These are phyloP conservation scores for Fusarium sp. DNA, from an alignment of 2,329 filamentous ascomycete genomes.

Conservation along the genomic window DNA sequence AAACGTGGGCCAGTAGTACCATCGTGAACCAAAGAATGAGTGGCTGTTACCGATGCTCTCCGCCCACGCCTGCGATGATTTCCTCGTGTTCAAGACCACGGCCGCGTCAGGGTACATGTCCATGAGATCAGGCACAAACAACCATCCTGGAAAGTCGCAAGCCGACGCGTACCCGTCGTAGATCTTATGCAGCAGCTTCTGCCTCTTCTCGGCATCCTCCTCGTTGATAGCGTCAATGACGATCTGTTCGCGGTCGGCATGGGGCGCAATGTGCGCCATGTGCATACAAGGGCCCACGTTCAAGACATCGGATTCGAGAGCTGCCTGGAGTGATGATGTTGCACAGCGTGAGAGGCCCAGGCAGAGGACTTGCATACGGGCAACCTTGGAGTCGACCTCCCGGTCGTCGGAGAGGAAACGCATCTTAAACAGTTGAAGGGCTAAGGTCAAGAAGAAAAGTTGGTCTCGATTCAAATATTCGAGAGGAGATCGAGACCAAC, in stretches of 20 bases:
- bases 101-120: constrained; percentile 49
- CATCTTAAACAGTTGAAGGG: constrained; percentile 7
- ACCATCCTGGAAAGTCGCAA: constrained; percentile 44
- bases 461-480: not conserved
- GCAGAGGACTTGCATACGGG: constrained; percentile 39
- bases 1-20: constrained; percentile 36
- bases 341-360: constrained; percentile 47
- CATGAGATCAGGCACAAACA: constrained; percentile 49
- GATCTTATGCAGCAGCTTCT: constrained; percentile 42
- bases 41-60: constrained; percentile 37
- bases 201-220: constrained; percentile 37
- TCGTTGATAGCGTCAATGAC: constrained; percentile 43
- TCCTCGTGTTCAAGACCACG: constrained; percentile 46
- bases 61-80: constrained; percentile 34
- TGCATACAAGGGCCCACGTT: constrained; percentile 46
- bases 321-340: constrained; percentile 48
- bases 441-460: not conserved
- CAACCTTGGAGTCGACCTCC: constrained; percentile 22
- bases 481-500: not conserved
- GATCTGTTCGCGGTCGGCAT: constrained; percentile 37
- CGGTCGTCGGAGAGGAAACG: constrained; percentile 29
- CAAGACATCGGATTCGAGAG: constrained; percentile 42
- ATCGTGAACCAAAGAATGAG: constrained; percentile 39
- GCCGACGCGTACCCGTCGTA: constrained; percentile 44
- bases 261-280: constrained; percentile 41